A percentile compares a stretch with the other conserved stretches of the same genome.
Evolutionary conservation across 2,329 filamentous ascomycete genomes (phyloP).

Genomic region (Zarea fungicola): DNA sequence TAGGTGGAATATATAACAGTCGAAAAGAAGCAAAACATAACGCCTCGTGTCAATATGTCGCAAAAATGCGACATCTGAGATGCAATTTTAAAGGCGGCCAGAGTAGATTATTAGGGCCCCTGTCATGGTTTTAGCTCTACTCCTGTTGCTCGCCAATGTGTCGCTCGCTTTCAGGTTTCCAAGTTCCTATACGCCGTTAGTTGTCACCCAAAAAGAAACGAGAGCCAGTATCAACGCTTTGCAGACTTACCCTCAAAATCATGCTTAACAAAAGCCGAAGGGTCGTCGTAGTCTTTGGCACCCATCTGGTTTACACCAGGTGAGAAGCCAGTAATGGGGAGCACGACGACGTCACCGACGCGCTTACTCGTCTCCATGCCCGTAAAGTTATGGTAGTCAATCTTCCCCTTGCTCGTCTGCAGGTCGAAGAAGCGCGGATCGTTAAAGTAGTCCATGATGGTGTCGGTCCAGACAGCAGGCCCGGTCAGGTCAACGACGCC

Average conservation of each 20-base stretch:
- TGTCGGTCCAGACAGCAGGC: constrained; percentile 90
- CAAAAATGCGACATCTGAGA: constrained; percentile 3
- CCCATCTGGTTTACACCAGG: constrained; percentile 93
- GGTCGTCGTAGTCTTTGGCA: constrained; percentile 79
- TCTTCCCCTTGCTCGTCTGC: constrained; percentile 61
- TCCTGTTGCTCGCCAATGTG: constrained; percentile 54
- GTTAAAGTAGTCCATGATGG: constrained; percentile 90
- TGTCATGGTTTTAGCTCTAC: constrained; percentile 14
- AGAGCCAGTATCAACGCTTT: neutral
- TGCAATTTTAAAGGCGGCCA: constrained; percentile 4
- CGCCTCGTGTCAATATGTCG: constrained; percentile 8
- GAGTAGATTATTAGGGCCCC: neutral
- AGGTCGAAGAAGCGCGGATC: constrained; percentile 84
- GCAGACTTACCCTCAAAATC: constrained; percentile 76
- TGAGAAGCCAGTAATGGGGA: constrained; percentile 96
- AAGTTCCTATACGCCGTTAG: constrained; percentile 52
- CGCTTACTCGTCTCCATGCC: constrained; percentile 78
- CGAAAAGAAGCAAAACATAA: constrained; percentile 8
- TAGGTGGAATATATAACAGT: constrained; percentile 7
- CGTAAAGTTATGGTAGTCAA: constrained; percentile 86
- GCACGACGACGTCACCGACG: constrained; percentile 85
- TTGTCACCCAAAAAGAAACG: too few relatives aligned
- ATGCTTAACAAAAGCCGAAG: constrained; percentile 97
- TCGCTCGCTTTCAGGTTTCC: constrained; percentile 68
- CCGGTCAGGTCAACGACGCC: constrained; percentile 91